Evolutionary conservation across 176 grass and related monocot genomes (phyloP), one percentile per base, ranked within the genome.

Genomic region (Triticum urartu): DNA sequence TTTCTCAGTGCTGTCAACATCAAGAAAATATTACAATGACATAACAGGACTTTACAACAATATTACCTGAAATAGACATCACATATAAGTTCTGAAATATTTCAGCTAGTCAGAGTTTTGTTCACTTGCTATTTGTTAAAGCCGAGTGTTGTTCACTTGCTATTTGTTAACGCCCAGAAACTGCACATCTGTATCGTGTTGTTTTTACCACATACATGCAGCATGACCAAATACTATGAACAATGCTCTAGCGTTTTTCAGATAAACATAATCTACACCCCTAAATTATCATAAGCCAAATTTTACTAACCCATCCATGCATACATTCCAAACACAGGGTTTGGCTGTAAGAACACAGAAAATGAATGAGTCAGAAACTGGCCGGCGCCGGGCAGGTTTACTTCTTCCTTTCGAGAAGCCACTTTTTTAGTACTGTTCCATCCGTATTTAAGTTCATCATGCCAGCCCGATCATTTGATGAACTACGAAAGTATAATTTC

Each of bases 1-100:
- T 92, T 89, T 89, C 54, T 85, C 65, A 58, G 91, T 70, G 50
- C 78, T 89, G 63, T 86, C 82, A 89, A 83, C 77, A 71, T 82
- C 81, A 89, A 79, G 83, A 80, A 40, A 7, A 64, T 75, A 86
- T 59, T 68, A 89, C 13, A 88, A 87, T 80, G 67, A 79, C 15
- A 83, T 47, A 83, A 62, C 12, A 79, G 33, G 45, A 25, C 35
- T 42, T 68, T 64, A 65, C 21, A 87, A 79, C 14, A 75, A 21
- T 32, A 68, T n/a, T 45, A n/a, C n/a, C 39, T 65, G 28, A 89
- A 78, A 64, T 83, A 71, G 1, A 78, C 1, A 22, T 70, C 45
- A 83, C 26, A 59, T 48, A n/a, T 71, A 72, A 72, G 45, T 72
- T 84, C 14, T 79, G 62, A 32, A 65, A 73, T 33, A 42, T 28